phyloP scores from a whole-genome alignment of 306 rosid species.

The Mimosa pudica region DNA sequence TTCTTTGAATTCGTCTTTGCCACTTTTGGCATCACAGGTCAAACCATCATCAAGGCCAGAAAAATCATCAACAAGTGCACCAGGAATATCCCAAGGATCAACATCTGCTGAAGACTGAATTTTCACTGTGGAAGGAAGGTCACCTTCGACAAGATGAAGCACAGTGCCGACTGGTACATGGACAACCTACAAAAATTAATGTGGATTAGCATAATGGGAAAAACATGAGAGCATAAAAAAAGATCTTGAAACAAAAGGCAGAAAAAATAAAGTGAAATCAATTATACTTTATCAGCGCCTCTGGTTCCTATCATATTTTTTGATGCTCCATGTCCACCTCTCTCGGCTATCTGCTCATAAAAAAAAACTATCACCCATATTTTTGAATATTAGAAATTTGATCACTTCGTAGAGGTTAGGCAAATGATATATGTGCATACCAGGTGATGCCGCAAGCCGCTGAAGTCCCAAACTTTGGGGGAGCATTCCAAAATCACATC shows the following conservation, averaged over 20 bases:
- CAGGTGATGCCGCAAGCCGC: slow-evolving; percentile 81
- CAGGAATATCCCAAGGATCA: slow-evolving; percentile 95
- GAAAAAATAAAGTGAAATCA: slow-evolving; percentile 24
- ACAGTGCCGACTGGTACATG: slow-evolving; percentile 88
- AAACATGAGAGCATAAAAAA: slow-evolving; percentile 16
- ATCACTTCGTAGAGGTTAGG: slow-evolving; percentile 25
- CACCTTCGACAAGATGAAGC: slow-evolving; percentile 77
- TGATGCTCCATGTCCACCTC: slow-evolving; percentile 80
- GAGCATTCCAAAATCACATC: slow-evolving; percentile 88
- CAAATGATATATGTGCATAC: slow-evolving; percentile 48
- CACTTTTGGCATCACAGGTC: slow-evolving; percentile 32
- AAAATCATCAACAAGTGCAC: slow-evolving; percentile 56
- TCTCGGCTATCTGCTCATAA: slow-evolving; percentile 62
- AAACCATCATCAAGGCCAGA: slow-evolving; percentile 35
- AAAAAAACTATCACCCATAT: slow-evolving; percentile 34
- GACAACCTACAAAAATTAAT: slow-evolving; percentile 54
- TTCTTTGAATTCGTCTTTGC: slow-evolving; percentile 32
- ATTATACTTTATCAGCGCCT: slow-evolving; percentile 75
- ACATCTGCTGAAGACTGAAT: slow-evolving; percentile 47
- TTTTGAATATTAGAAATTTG: slow-evolving; percentile 22
- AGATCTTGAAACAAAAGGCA: slow-evolving; percentile 19
- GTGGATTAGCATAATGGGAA: background rate
- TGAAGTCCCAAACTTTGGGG: slow-evolving; percentile 81
- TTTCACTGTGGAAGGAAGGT: slow-evolving; percentile 52
- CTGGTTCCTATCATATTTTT: slow-evolving; percentile 86